Evolutionary conservation across 2,329 filamentous ascomycete genomes (phyloP).

Genomic region (Calonectria fujianensis): DNA sequence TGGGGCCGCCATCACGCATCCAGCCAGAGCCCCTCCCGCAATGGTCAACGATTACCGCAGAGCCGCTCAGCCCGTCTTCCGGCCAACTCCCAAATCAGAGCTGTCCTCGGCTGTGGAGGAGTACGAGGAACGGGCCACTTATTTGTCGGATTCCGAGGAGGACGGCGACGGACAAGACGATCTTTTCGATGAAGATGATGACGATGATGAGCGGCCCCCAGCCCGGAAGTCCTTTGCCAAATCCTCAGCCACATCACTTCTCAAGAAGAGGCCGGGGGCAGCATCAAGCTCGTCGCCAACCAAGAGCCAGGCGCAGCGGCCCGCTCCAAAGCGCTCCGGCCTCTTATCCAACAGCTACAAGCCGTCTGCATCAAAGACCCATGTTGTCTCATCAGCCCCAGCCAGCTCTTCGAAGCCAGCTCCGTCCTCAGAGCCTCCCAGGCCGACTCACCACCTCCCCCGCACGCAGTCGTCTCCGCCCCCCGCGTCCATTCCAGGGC

Average conservation of each 20-base stretch:
- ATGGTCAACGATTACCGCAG: constrained; percentile 74
- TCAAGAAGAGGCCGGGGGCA: constrained; percentile 47
- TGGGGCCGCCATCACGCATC: constrained; percentile 59
- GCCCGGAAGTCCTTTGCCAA: constrained; percentile 36
- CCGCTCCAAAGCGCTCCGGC: constrained; percentile 47
- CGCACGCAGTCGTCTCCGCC: constrained; percentile 49
- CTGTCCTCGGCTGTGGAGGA: constrained; percentile 53
- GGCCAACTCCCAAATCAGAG: constrained; percentile 50
- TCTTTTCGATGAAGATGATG: constrained; percentile 54
- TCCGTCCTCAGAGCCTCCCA: constrained; percentile 37
- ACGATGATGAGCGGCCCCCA: constrained; percentile 36
- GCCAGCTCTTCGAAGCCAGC: constrained; percentile 36
- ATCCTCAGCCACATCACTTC: constrained; percentile 45
- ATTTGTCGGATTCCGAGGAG: constrained; percentile 64
- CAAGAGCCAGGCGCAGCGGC: constrained; percentile 35
- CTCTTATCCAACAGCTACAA: constrained; percentile 56
- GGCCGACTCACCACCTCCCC: constrained; percentile 42
- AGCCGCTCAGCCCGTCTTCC: constrained; percentile 62
- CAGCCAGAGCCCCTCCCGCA: constrained; percentile 69
- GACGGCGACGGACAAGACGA: constrained; percentile 53
- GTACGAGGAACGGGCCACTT: constrained; percentile 61
- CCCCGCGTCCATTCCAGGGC: constrained; percentile 39
- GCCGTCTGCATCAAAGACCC: constrained; percentile 44
- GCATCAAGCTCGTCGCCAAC: constrained; percentile 24
- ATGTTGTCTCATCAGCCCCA: constrained; percentile 37